Evolutionary conservation across 768 basidiomycete species (phyloP).

Genomic region (Termitomyces bulborhizus): DNA sequence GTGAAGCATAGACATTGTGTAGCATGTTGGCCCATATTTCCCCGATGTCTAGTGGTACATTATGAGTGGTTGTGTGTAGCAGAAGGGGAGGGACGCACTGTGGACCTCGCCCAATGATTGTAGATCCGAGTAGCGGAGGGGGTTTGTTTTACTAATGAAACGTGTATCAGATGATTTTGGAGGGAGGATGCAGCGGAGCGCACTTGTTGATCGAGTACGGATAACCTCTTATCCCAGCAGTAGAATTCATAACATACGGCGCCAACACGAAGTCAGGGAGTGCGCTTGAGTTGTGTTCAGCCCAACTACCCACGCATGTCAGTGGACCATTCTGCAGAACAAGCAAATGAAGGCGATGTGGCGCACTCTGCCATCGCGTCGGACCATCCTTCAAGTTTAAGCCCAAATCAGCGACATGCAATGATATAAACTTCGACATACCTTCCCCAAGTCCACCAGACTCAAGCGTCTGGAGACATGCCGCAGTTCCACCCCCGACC

Average conservation of each 20-base stretch:
- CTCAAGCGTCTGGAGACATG: constrained; percentile 57
- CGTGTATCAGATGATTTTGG: not conserved
- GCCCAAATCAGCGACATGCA: not conserved
- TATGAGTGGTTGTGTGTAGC: too few relatives aligned
- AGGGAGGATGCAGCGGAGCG: constrained; percentile 9
- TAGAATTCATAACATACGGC: constrained; percentile 45
- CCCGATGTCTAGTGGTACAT: constrained; percentile 32
- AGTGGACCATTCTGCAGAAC: not conserved
- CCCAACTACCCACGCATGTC: constrained; percentile 25
- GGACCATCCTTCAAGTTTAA: constrained; percentile 29
- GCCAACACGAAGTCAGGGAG: constrained; percentile 39
- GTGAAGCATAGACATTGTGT: constrained; percentile 33
- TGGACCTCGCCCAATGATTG: constrained; percentile 37
- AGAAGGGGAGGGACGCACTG: constrained; percentile 18
- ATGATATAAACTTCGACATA: constrained; percentile 21
- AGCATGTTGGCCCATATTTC: constrained; percentile 45
- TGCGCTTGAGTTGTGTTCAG: constrained; percentile 33
- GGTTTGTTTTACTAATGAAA: constrained; percentile 29
- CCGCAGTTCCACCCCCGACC: constrained; percentile 51
- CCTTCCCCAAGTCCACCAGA: constrained; percentile 68
- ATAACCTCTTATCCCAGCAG: constrained; percentile 48
- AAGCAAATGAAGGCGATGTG: not conserved
- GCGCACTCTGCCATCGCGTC: constrained; percentile 43
- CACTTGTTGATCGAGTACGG: constrained; percentile 50
- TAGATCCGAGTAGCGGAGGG: constrained; percentile 35